These are phyloP conservation scores for Starmera caribaea DNA, from an alignment of 805 yeast species.

Conservation along the genomic window DNA sequence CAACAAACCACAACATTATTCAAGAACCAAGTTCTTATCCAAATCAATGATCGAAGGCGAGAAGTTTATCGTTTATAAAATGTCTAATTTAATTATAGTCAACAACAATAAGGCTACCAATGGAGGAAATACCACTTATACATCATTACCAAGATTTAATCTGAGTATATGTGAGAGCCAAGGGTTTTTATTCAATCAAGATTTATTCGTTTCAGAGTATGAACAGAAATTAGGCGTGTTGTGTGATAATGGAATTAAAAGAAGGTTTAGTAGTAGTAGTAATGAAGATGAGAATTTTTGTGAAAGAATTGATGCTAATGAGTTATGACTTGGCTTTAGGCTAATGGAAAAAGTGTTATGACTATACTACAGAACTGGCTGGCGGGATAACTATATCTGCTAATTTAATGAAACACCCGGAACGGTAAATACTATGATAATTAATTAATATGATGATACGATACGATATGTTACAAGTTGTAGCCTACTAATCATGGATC, in stretches of 20 bases:
- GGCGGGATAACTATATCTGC: too few species aligned
- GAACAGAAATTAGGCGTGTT: slow-evolving; percentile 42
- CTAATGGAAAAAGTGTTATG: too few species aligned
- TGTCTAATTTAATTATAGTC: slow-evolving; percentile 2
- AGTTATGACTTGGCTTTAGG: background rate
- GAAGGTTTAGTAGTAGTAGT: slow-evolving; percentile 6
- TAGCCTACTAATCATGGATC: too few species aligned
- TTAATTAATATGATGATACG: too few species aligned
- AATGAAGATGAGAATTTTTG: background rate
- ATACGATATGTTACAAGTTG: too few species aligned
- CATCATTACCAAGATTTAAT: slow-evolving; percentile 21
- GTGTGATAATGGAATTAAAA: slow-evolving; percentile 20
- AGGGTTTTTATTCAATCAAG: slow-evolving; percentile 73
- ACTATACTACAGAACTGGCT: too few species aligned
- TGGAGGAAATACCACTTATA: slow-evolving; percentile 12
- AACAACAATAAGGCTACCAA: background rate
- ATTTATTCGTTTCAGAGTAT: slow-evolving; percentile 60
- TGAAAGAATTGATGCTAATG: background rate
- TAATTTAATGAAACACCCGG: too few species aligned
- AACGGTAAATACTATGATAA: too few species aligned
- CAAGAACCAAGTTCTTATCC: slow-evolving; percentile 30
- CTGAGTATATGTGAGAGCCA: slow-evolving; percentile 53
- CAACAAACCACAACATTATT: too few species aligned
- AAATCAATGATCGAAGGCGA: slow-evolving; percentile 49
- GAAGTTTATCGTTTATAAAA: slow-evolving; percentile 42